Conservation (phyloP, 2,329 filamentous ascomycete species). For the Aspergillus melleus region DNA sequence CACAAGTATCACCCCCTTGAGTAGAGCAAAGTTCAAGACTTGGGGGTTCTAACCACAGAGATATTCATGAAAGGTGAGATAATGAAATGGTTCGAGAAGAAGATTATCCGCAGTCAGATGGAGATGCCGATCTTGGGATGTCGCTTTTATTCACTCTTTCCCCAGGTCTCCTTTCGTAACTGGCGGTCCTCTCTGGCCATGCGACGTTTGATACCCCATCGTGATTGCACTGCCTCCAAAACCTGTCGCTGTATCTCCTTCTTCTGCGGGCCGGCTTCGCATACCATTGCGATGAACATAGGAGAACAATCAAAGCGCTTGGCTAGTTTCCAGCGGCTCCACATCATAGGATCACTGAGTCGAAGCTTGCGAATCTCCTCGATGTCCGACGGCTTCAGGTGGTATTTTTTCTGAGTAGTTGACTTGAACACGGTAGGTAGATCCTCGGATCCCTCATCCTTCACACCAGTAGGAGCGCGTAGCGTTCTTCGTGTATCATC, state of each 20-base stretch:
- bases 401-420: slow-evolving; percentile 60
- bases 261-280: slow-evolving; percentile 53
- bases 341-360: slow-evolving; percentile 55
- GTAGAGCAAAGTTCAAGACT: not conserved
- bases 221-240: slow-evolving; percentile 56
- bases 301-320: slow-evolving; percentile 63
- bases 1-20: not conserved
- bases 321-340: slow-evolving; percentile 61
- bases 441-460: slow-evolving; percentile 21
- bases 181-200: slow-evolving; percentile 62
- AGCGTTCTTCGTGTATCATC: slow-evolving; percentile 56
- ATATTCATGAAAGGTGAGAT: not conserved
- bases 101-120: not conserved
- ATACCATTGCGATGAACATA: slow-evolving; percentile 63
- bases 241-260: slow-evolving; percentile 48
- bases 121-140: no score
- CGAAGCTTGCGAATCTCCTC: slow-evolving; percentile 60
- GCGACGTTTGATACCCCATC: slow-evolving; percentile 61
- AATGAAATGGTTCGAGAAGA: not conserved
- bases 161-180: slow-evolving; percentile 62
- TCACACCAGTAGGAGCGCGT: slow-evolving; percentile 36
- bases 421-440: slow-evolving; percentile 53
- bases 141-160: slow-evolving; percentile 52
- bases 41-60: not conserved
- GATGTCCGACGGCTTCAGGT: slow-evolving; percentile 58